These are phyloP conservation scores for Tylopilus vinaceipallidus DNA, from an alignment of 768 basidiomycete genomes.

Conservation along the genomic window DNA sequence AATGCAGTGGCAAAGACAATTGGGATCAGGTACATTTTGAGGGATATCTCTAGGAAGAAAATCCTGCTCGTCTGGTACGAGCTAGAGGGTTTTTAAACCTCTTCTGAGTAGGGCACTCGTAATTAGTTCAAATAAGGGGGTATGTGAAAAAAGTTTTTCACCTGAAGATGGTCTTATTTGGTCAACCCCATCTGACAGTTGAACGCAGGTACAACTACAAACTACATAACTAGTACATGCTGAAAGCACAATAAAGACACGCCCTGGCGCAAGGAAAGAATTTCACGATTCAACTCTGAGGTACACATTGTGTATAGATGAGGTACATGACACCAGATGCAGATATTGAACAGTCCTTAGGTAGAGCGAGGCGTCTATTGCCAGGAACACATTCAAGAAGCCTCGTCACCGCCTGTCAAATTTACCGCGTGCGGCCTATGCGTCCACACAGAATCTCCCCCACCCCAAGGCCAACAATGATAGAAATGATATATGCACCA, in stretches of 20 bases:
- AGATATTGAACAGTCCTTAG: background rate
- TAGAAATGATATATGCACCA: constrained; percentile 69
- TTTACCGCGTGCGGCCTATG: constrained; percentile 30
- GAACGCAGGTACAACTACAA: too few species aligned
- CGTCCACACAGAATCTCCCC: constrained; percentile 76
- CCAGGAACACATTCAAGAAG: background rate
- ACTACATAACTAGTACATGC: too few species aligned
- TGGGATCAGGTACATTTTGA: constrained; percentile 35
- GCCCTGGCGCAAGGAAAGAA: too few species aligned
- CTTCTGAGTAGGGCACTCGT: background rate
- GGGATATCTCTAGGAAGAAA: background rate
- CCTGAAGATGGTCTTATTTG: constrained; percentile 22
- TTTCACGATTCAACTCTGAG: too few species aligned
- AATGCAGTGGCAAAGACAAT: constrained; percentile 38
- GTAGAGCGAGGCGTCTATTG: background rate
- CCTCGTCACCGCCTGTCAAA: background rate
- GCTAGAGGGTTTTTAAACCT: constrained; percentile 7
- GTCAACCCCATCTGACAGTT: too few species aligned
- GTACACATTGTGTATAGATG: too few species aligned
- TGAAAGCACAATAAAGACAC: too few species aligned
- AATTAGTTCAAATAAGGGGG: background rate
- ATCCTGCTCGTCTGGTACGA: background rate
- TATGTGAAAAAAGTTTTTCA: constrained; percentile 19
- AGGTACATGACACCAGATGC: background rate
- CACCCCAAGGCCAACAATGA: constrained; percentile 66